Evolutionary conservation across 2,329 filamentous ascomycete species (phyloP), one percentile per base, ranked within the genome.

Genomic region (Neofusicoccum sp.): DNA sequence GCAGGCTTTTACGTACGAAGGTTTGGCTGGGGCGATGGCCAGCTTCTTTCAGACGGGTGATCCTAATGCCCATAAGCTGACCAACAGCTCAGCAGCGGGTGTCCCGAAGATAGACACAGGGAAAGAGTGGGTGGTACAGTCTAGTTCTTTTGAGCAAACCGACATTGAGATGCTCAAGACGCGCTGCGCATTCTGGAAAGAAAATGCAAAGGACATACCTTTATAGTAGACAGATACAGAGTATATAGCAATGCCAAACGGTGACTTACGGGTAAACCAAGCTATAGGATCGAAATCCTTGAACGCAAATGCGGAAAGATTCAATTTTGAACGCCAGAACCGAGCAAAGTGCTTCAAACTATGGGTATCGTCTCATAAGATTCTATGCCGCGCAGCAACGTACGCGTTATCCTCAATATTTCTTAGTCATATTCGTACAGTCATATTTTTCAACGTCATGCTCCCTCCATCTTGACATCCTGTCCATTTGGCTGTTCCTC

Each of bases 1-100:
- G 0, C 78, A 87, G 62, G 76, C 79, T 0, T 63, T 82, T 0
- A 82, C 82, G 5, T 88, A 87, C 63, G 63, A 80, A 16, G 84
- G 82, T 9, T 87, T 80, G 63, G 70, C 80, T 1, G 85, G 86
- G 4, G 84, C 84, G 0, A 80, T 87, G 66, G 84, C 82, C 0
- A 84, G 80, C 26, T 87, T 86, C 69, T 81, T 87, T 61, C 78
- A 83, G 68, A 84, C 82, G 0, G 83, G 83, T 0, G 78, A 86
- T 68, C 83, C 85, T 0, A 86, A 87, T 65, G 71, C 76, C 11
- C 51, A 56, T 9, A 56, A 56, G 38, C 9, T 56, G 9, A 56
- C 51, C 4, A 44, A 47, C 14, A n/a, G 31, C 14, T 58, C 54
- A 12, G 68, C 78, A 48, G 70, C 71, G 14, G 79, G 74, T 1